Evolutionary conservation across 2,329 filamentous ascomycete genomes (phyloP).

Genomic region (Trichoderma koningii): DNA sequence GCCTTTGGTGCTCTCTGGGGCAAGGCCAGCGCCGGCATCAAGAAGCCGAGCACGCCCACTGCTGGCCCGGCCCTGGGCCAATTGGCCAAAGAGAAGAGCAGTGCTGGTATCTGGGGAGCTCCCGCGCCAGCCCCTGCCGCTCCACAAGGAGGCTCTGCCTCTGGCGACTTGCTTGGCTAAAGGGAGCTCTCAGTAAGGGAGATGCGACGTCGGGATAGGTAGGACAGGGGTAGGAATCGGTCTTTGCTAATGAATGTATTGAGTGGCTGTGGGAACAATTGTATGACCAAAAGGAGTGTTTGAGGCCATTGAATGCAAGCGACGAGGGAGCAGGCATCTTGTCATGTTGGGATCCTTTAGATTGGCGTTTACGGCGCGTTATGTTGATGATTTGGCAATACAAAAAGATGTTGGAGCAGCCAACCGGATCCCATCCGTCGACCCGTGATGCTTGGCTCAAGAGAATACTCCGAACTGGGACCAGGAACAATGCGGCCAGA

Average conservation of each 20-base stretch:
- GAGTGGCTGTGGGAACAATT: conserved; percentile 14
- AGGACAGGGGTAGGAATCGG: background rate
- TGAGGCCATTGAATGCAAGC: conserved; percentile 22
- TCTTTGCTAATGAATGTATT: conserved; percentile 8
- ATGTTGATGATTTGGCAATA: conserved; percentile 20
- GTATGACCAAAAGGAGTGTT: conserved; percentile 15
- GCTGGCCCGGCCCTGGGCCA: conserved; percentile 82
- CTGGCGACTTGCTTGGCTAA: conserved; percentile 54
- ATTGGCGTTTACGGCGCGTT: conserved; percentile 25
- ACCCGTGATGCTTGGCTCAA: background rate
- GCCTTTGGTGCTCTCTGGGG: conserved; percentile 89
- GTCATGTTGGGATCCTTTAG: conserved; percentile 37
- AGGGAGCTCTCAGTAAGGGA: background rate
- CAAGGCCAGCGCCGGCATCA: conserved; percentile 70
- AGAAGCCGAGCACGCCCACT: conserved; percentile 66
- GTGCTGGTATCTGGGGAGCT: conserved; percentile 89
- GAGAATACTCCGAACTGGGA: background rate
- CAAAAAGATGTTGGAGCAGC: background rate
- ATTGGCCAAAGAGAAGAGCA: conserved; percentile 97
- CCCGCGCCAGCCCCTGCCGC: conserved; percentile 49
- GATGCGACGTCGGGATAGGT: background rate
- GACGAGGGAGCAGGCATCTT: conserved; percentile 33
- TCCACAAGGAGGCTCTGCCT: conserved; percentile 42
- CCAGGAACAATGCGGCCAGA: conserved; percentile 7
- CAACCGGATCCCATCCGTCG: background rate